Conservation (phyloP, 306 rosid genomes). For the Ormosia emarginata region DNA sequence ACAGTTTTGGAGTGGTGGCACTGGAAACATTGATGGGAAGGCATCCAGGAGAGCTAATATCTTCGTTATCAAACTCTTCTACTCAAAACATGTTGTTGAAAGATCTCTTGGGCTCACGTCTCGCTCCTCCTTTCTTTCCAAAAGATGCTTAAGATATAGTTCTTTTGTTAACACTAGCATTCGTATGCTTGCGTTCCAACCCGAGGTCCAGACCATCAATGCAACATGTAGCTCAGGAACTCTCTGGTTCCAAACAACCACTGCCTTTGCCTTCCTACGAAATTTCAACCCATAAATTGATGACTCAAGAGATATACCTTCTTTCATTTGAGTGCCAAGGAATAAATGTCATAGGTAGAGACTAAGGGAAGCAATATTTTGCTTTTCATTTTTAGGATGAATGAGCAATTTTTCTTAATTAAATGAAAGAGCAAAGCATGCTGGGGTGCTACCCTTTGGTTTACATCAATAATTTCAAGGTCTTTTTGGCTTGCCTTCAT, state of each 20-base stretch:
- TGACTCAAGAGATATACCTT: neutral
- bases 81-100: neutral
- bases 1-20: conserved; percentile 22
- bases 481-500: too few species aligned
- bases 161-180: conserved; percentile 3
- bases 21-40: conserved; percentile 23
- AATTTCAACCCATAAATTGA: neutral
- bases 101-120: neutral
- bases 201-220: neutral
- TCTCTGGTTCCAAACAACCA: neutral
- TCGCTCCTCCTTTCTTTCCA: neutral
- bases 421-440: too few species aligned
- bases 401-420: too few species aligned
- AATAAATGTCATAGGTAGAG: too few species aligned
- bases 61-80: neutral
- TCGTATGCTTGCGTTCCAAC: neutral
- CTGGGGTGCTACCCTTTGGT: too few species aligned
- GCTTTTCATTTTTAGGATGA: too few species aligned
- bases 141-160: conserved; percentile 15
- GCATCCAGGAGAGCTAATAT: conserved; percentile 14
- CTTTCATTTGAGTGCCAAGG: too few species aligned
- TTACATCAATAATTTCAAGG: too few species aligned
- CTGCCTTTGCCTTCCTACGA: neutral
- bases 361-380: too few species aligned
- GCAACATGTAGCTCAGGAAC: conserved; percentile 4